These are phyloP conservation scores for Cornus kousa DNA, from an alignment of 148 eudicot genomes.

Conservation along the genomic window DNA sequence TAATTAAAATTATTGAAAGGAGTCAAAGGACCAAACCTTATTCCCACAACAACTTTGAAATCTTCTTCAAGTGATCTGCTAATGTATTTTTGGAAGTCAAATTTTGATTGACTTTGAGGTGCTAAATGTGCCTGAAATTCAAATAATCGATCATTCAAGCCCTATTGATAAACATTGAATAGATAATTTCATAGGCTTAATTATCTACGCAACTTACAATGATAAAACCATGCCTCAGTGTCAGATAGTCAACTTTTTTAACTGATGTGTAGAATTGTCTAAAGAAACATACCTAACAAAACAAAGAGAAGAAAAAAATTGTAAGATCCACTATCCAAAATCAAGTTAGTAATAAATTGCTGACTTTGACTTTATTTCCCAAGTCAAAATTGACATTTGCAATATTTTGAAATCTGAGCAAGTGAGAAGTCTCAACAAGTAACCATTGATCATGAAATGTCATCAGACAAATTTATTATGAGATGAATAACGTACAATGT, in stretches of 20 bases:
- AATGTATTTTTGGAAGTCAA: slow-evolving; percentile 22
- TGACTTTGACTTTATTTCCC: too few relatives aligned
- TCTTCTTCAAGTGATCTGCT: slow-evolving; percentile 23
- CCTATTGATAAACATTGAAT: too few relatives aligned
- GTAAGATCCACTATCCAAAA: too few relatives aligned
- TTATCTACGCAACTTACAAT: background rate
- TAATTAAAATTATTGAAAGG: background rate
- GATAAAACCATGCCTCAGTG: slow-evolving; percentile 22
- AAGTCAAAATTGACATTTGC: background rate
- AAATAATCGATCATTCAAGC: background rate
- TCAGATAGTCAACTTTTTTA: slow-evolving; percentile 18
- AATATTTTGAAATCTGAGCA: too few relatives aligned
- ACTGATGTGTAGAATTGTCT: slow-evolving; percentile 20
- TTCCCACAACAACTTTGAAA: slow-evolving; percentile 19
- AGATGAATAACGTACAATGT: too few relatives aligned
- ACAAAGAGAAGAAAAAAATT: background rate
- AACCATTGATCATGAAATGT: too few relatives aligned
- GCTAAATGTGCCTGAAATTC: slow-evolving; percentile 22
- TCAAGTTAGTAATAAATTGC: too few relatives aligned
- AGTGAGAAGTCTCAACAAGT: too few relatives aligned
- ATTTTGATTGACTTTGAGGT: slow-evolving; percentile 16
- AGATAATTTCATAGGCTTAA: background rate
- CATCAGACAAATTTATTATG: too few relatives aligned
- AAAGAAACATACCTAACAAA: slow-evolving; percentile 23
- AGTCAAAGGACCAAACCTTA: slow-evolving; percentile 3